Percentiles rank a stretch among this genome's conserved stretches.
phyloP scores from a whole-genome alignment of 2,329 filamentous ascomycete genomes.

The Passalora sequoiae region DNA sequence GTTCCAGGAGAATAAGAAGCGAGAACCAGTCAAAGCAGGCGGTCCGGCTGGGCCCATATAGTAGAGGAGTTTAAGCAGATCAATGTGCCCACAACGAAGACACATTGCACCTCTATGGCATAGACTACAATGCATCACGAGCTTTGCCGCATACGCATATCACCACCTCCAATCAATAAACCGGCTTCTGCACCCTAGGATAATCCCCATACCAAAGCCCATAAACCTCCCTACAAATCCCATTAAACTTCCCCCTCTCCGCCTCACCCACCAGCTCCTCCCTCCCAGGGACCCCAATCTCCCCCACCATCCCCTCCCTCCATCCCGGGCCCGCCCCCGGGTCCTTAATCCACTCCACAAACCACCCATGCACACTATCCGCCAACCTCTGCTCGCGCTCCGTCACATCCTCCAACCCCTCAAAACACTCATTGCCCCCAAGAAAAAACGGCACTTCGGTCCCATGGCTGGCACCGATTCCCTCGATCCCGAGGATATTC shows the following conservation, averaged over 20 bases:
- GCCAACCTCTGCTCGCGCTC: constrained; percentile 4
- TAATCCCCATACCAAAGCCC: background rate
- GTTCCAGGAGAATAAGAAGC: too few relatives aligned
- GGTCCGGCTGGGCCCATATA: too few relatives aligned
- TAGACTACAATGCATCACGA: too few relatives aligned
- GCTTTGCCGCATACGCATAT: too few relatives aligned
- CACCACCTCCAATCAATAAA: background rate
- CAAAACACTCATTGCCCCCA: constrained; percentile 7
- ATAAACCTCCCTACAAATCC: background rate
- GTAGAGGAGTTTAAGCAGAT: too few relatives aligned
- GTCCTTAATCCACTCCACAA: constrained; percentile 7
- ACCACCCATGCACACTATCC: constrained; percentile 7
- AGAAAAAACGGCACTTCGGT: constrained; percentile 8
- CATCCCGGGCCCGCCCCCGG: constrained; percentile 7
- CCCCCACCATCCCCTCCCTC: background rate
- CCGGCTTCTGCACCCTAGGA: background rate
- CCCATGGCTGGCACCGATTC: constrained; percentile 4
- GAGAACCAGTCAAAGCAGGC: too few relatives aligned
- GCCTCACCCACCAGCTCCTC: background rate
- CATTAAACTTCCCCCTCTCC: background rate
- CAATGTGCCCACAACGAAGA: too few relatives aligned
- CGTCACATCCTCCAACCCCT: constrained; percentile 3
- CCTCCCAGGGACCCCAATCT: background rate
- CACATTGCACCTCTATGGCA: too few relatives aligned
- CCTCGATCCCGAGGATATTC: constrained; percentile 15